phyloP scores from a whole-genome alignment of 345 rosid species.

The Lepidium aucheri region DNA sequence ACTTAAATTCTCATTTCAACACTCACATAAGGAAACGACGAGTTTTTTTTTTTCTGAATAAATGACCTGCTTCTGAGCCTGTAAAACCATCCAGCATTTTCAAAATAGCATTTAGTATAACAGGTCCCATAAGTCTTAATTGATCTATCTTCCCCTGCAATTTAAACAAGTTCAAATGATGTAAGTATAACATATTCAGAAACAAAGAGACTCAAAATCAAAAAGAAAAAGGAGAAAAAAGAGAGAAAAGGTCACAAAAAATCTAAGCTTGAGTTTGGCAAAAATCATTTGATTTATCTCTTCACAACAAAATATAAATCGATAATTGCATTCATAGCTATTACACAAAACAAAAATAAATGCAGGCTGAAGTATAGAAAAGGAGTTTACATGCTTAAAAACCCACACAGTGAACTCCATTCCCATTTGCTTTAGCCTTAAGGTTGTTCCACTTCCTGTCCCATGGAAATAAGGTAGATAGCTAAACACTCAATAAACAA shows the following conservation, averaged over 20 bases:
- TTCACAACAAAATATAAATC: not conserved
- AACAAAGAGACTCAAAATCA: not conserved
- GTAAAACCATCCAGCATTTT: slow-evolving; percentile 83
- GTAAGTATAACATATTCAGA: not conserved
- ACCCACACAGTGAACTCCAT: slow-evolving; percentile 99
- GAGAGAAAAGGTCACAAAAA: not conserved
- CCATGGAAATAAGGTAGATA: slow-evolving; percentile 16
- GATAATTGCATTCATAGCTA: not conserved
- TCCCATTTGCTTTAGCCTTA: slow-evolving; percentile 89
- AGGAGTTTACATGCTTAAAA: slow-evolving; percentile 77
- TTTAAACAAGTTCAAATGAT: slow-evolving; percentile 10
- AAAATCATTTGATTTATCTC: not conserved
- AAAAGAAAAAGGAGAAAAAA: not conserved
- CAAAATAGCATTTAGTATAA: slow-evolving; percentile 68
- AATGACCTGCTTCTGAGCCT: slow-evolving; percentile 61
- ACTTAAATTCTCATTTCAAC: slow-evolving; percentile 3
- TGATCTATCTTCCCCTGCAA: slow-evolving; percentile 76
- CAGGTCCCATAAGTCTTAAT: slow-evolving; percentile 90
- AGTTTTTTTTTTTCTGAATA: not conserved
- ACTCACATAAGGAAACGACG: not conserved
- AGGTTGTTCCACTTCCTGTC: slow-evolving; percentile 73
- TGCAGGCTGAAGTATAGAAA: slow-evolving; percentile 11
- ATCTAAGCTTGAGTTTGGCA: slow-evolving; percentile 6
- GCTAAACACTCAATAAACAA: not conserved
- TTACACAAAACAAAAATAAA: slow-evolving; percentile 9